A percentile compares a stretch with the other conserved stretches of the same genome.
phyloP scores from a whole-genome alignment of 345 rosid species.

The Populus tremula region DNA sequence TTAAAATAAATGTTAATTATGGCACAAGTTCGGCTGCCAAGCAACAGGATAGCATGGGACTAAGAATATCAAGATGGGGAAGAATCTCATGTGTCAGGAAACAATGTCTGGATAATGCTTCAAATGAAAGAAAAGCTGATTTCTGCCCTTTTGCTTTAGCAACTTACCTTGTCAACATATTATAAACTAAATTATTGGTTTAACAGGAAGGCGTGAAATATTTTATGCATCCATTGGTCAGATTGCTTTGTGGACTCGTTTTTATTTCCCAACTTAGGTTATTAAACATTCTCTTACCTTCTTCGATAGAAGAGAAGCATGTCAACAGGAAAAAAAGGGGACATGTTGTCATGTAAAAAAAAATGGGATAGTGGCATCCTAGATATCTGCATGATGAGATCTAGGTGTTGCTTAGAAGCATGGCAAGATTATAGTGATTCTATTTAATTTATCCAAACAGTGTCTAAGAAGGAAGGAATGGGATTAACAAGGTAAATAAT shows the following conservation, averaged over 20 bases:
- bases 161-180: not conserved
- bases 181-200: not conserved
- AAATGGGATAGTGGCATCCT: not conserved
- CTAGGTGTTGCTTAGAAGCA: constrained; percentile 14
- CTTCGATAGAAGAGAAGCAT: not conserved
- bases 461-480: not conserved
- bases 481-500: constrained; percentile 7
- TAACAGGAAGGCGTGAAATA: not conserved
- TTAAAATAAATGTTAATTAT: not conserved
- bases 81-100: not conserved
- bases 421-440: constrained; percentile 8
- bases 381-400: constrained; percentile 11
- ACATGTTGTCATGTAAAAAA: constrained; percentile 6
- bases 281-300: not conserved
- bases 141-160: not conserved
- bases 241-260: not conserved
- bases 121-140: not conserved
- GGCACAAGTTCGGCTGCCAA: not conserved
- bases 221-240: not conserved
- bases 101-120: not conserved
- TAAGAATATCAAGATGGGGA: not conserved
- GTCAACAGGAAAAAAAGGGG: not conserved
- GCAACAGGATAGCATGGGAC: not conserved
- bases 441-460: not conserved
- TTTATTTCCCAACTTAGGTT: not conserved